Evolutionary conservation across 192 early-diverging fungal species (phyloP), one percentile per base, ranked within the genome.

Genomic region (Rhizophagus clarus): DNA sequence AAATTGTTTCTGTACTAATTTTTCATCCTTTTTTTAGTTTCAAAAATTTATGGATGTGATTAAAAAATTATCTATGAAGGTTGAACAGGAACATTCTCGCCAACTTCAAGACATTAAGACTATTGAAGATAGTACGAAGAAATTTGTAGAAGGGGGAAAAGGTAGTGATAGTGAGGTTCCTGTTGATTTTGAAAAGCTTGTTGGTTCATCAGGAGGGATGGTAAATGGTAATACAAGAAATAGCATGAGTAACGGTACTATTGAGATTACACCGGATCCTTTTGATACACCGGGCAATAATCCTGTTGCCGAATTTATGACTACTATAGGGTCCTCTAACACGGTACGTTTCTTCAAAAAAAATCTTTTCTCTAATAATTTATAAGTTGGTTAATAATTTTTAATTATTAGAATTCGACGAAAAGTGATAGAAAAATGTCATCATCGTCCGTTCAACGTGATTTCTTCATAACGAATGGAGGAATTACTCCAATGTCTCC

Each of bases 11-110:
- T 70, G 37, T 17, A 77, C 6, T 49, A 12, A 40, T 8, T 82
- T 32, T 45, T 42, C 34, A 31, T 29, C 37, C 3, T 60, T 29
- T 45, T 67, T 61, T 4, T 80, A 89, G 85, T 95, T 95, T 68
- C 83, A 91, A 61, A 82, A 84, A 61, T 93, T 93, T 40, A 90
- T 90, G 90, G 80, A 82, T 29, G 89, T 89, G 0, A 89, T 95
- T 20, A 80, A 82, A 22, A 87, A 87, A 7, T 67, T 95, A 29
- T 83, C 88, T 2, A 82, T 81, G 20, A 84, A 88, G 34, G 88
- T 95, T 6, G 87, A 91, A 78, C 83, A 88, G 32, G 88, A 91
- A 26, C 93, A 93, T 61, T 69, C 85, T 15, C 83, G 83, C 61
- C 91, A 92, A 77, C 69, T 94, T 68, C 89, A 90, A 56, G 86